Percentiles rank a stretch among this genome's conserved stretches.
Evolutionary conservation across 2,329 filamentous ascomycete species (phyloP).

Genomic region (Calonectria hongkongensis): DNA sequence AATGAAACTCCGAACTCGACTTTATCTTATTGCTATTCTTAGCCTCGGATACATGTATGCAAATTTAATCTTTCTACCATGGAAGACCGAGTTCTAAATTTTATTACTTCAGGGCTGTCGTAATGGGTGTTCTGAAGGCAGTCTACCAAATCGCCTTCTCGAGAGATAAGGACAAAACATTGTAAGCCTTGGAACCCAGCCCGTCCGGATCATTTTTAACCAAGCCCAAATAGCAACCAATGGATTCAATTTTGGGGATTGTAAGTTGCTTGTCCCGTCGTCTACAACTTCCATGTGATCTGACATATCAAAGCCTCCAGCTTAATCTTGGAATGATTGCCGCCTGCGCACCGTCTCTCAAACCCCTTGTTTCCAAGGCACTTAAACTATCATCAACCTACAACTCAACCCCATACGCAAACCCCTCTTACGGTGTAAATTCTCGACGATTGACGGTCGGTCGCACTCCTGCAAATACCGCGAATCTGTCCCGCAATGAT

Average conservation of each 20-base stretch:
- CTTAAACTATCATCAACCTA: constrained; percentile 52
- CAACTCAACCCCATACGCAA: constrained; percentile 34
- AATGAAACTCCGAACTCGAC: constrained; percentile 59
- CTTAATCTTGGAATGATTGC: constrained; percentile 64
- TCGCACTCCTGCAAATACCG: constrained; percentile 20
- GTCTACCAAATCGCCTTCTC: constrained; percentile 60
- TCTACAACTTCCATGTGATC: constrained; percentile 33
- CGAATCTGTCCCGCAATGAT: constrained; percentile 33
- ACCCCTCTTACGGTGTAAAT: constrained; percentile 32
- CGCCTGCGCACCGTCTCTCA: constrained; percentile 62
- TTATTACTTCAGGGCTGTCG: constrained; percentile 57
- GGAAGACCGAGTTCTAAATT: neutral
- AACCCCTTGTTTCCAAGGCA: constrained; percentile 58
- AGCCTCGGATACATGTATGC: constrained; percentile 65
- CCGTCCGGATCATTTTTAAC: neutral
- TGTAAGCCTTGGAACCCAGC: constrained; percentile 35
- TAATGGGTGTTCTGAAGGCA: constrained; percentile 63
- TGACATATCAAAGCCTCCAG: constrained; percentile 60
- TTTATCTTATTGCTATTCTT: constrained; percentile 64
- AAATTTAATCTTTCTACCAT: neutral
- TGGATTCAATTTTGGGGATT: constrained; percentile 59
- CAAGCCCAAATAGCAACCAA: constrained; percentile 43
- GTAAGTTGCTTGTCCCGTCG: constrained; percentile 49
- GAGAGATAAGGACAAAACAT: constrained; percentile 58
- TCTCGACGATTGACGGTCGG: constrained; percentile 34